Conservation (phyloP, 305 asterid genomes). For the Plantago rigida region DNA sequence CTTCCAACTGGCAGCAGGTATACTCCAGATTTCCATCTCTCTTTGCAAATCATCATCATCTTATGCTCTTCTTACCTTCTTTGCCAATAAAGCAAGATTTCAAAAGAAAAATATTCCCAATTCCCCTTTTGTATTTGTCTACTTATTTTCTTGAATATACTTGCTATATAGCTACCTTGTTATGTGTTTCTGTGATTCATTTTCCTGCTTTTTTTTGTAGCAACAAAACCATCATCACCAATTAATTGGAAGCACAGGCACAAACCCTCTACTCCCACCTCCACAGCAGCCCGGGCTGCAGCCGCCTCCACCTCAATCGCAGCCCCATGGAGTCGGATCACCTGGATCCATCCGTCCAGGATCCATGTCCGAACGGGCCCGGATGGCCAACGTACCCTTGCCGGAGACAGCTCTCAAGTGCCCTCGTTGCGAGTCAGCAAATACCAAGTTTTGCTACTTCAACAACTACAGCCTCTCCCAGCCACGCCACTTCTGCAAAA, state of each 20-base stretch:
- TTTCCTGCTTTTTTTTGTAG: slow-evolving; percentile 35
- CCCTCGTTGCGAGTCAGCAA: slow-evolving; percentile 58
- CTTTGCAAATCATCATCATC: slow-evolving; percentile 14
- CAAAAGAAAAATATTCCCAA: slow-evolving; percentile 54
- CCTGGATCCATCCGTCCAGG: slow-evolving; percentile 45
- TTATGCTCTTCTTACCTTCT: slow-evolving; percentile 36
- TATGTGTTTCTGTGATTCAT: slow-evolving; percentile 19
- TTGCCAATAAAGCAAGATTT: slow-evolving; percentile 36
- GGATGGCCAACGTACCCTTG: slow-evolving; percentile 54
- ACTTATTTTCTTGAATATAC: slow-evolving; percentile 42
- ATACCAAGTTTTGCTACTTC: slow-evolving; percentile 57
- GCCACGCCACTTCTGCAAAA: slow-evolving; percentile 82
- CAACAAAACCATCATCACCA: slow-evolving; percentile 59
- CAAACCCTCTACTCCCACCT: slow-evolving; percentile 30
- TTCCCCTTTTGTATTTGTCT: slow-evolving; percentile 26
- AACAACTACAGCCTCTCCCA: slow-evolving; percentile 59
- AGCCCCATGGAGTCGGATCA: slow-evolving; percentile 27
- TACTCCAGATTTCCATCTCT: slow-evolving; percentile 10
- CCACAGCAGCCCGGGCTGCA: slow-evolving; percentile 22
- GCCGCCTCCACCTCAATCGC: slow-evolving; percentile 34
- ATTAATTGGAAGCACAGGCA: slow-evolving; percentile 41
- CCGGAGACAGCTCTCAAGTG: slow-evolving; percentile 53
- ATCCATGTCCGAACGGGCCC: slow-evolving; percentile 59
- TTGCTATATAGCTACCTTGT: no score
- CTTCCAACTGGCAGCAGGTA: slow-evolving; percentile 98